These are phyloP conservation scores for Heliamphora pulchella DNA, from an alignment of 179 eudicot genomes.

Conservation along the genomic window DNA sequence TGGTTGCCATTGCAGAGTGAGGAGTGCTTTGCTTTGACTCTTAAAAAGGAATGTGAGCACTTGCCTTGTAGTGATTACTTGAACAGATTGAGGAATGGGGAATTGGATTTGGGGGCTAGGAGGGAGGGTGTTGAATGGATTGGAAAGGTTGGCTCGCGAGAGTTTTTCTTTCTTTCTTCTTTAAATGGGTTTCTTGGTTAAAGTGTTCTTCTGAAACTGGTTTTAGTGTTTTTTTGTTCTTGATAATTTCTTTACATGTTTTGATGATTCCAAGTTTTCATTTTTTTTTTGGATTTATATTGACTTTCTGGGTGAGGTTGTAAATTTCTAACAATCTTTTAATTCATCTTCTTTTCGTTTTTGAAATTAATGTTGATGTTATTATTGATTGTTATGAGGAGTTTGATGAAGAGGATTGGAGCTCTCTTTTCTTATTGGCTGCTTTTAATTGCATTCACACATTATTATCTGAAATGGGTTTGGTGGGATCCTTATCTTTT, in stretches of 20 bases:
- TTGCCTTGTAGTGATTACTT: slow-evolving; percentile 46
- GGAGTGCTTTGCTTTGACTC: slow-evolving; percentile 40
- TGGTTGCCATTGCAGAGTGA: slow-evolving; percentile 36
- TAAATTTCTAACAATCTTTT: not conserved
- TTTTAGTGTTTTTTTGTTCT: not conserved
- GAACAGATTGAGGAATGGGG: slow-evolving; percentile 46
- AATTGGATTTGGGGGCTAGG: slow-evolving; percentile 50
- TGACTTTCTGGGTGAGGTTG: not conserved
- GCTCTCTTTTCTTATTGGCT: not conserved
- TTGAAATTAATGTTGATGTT: slow-evolving; percentile 6
- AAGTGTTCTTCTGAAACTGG: not conserved
- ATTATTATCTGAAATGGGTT: slow-evolving; percentile 14
- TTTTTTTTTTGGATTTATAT: not conserved
- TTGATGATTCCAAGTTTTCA: slow-evolving; percentile 3
- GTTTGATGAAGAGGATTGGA: slow-evolving; percentile 11
- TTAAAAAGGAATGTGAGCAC: slow-evolving; percentile 43
- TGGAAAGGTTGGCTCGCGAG: slow-evolving; percentile 36
- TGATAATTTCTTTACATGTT: not conserved
- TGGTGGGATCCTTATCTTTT: slow-evolving; percentile 14
- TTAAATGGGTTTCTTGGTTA: slow-evolving; percentile 8
- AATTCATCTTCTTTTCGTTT: not conserved
- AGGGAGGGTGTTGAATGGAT: slow-evolving; percentile 60
- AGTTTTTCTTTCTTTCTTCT: no score
- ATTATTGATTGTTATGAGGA: not conserved
- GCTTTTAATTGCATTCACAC: slow-evolving; percentile 19